Evolutionary conservation across 2,329 filamentous ascomycete species (phyloP), one percentile per base, ranked within the genome.

Genomic region (Diaporthe australafricana): DNA sequence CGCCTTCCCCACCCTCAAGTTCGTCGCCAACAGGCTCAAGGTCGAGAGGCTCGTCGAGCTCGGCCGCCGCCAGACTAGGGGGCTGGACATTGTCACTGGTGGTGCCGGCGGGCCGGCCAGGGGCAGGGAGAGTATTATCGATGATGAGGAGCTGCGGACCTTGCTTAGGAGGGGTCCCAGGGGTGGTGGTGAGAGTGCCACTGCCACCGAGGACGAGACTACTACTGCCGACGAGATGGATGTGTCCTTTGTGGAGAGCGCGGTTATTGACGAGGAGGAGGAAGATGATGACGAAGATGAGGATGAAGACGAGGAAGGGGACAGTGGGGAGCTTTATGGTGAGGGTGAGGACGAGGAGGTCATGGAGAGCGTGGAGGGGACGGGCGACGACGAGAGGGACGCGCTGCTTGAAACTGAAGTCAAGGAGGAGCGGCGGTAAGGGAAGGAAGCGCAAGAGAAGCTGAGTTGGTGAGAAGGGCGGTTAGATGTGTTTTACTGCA

Each of bases 1-100:
- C 74, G 90, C 93, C 1, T 99, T 97, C 79, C 94, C 96, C 0
- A 97, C 96, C 80, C 86, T 99, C 65, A 94, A 96, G 79, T 99
- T 98, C 79, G 90, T 98, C 72, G 90, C 88, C 30, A 99, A 99
- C 79, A 85, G 96, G 65, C 89, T 98, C 75, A 94, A 94, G 77
- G 86, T 98, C 11, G 96, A 99, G 83, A 87, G 91, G 63, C 76
- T 87, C 62, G 86, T 92, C n/a, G 90, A 92, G 77, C 81, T 83
- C 73, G 91, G 90, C 1, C 81, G 90, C 22, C 80, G 83, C 63
- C 87, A 88, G 78, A 89, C 88, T 45, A 81, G 88, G 70, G 81
- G 84, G 3, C 83, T 83, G 75, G 78, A 83, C 16, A 30, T 66
- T 16, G 35, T 32, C 1, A 30, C 25, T 2, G 25, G 7, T 78